Evolutionary conservation across 805 yeast species (phyloP), one percentile per base, ranked within the genome.

Genomic region (Saccharomycopsis babjevae): DNA sequence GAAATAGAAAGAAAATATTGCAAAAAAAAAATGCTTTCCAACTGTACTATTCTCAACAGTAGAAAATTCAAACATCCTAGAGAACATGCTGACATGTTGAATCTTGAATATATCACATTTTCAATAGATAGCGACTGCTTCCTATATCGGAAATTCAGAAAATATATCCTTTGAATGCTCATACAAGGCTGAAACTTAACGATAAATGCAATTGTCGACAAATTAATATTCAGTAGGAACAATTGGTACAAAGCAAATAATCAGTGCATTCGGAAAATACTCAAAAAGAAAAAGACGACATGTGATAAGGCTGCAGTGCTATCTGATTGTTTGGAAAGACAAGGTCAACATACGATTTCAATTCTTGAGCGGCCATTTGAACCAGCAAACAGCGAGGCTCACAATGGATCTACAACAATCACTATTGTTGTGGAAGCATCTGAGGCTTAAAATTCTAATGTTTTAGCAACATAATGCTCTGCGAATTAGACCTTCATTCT

Each of bases 171-270:
- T 46, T 46, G 52, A 42, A 30, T 20, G 56, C 62, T 62, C 64
- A 62, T 62, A 62, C 64, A 62, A 62, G 64, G 64, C 64, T 62
- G 64, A 62, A 62, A 62, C 64, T 62, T 62, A 62, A 62, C 64
- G 64, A 62, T 18, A 54, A 57, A 62, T 62, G 39, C 52, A 62
- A 42, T 58, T 62, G 64, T 62, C 64, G 59, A 62, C 64, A 62
- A 46, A 50, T 46, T 56, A 50, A 25, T 42, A 62, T 62, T 62
- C 64, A 57, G 64, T 59, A 62, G 64, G 62, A 62, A 62, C 64
- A 62, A 62, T 62, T 62, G 64, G 64, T 58, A 36, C 40, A 30
- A 50, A 43, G 64, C 64, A 62, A 62, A 59, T 62, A 62, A 62
- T 62, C 64, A 62, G 42, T 11, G 62, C 57, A 57, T 46, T 28